Conservation (phyloP, 805 yeast species). For the Millerago galiae region DNA sequence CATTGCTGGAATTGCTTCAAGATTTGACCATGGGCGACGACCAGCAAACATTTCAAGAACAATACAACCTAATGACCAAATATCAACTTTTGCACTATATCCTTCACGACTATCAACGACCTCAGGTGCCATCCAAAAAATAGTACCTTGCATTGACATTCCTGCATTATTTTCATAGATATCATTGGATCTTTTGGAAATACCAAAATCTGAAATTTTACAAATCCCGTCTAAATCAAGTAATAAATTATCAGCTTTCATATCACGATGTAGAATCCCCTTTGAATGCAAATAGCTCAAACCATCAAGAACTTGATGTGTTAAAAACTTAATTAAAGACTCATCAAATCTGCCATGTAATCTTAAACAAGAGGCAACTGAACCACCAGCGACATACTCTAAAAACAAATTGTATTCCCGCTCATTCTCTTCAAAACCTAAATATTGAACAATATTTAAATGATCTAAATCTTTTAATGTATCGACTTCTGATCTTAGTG, state of each 20-base stretch:
- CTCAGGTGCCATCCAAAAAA: constrained; percentile 99
- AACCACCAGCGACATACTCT: constrained; percentile 98
- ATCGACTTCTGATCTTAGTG: constrained; percentile 84
- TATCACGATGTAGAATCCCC: constrained; percentile 88
- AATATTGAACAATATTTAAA: constrained; percentile 87
- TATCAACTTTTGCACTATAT: constrained; percentile 95
- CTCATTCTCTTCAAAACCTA: constrained; percentile 79
- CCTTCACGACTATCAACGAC: constrained; percentile 91
- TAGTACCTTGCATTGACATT: constrained; percentile 98
- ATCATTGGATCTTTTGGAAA: constrained; percentile 78
- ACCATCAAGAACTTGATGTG: constrained; percentile 77
- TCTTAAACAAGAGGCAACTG: constrained; percentile 80
- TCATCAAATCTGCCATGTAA: constrained; percentile 84
- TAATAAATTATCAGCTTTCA: constrained; percentile 88
- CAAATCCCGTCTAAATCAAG: constrained; percentile 90
- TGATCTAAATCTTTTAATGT: constrained; percentile 93
- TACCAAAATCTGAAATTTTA: constrained; percentile 95
- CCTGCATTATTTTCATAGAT: constrained; percentile 88
- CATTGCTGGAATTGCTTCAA: constrained; percentile 92
- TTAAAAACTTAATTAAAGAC: constrained; percentile 60
- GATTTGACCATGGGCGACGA: constrained; percentile 93
- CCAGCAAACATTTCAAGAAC: constrained; percentile 98
- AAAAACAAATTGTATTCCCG: constrained; percentile 78
- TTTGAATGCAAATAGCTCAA: constrained; percentile 79
- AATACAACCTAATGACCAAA: constrained; percentile 98